Evolutionary conservation across 495 filamentous ascomycete genomes (phyloP), one percentile per base, ranked within the genome.

Genomic region (Cladorrhinum samala): DNA sequence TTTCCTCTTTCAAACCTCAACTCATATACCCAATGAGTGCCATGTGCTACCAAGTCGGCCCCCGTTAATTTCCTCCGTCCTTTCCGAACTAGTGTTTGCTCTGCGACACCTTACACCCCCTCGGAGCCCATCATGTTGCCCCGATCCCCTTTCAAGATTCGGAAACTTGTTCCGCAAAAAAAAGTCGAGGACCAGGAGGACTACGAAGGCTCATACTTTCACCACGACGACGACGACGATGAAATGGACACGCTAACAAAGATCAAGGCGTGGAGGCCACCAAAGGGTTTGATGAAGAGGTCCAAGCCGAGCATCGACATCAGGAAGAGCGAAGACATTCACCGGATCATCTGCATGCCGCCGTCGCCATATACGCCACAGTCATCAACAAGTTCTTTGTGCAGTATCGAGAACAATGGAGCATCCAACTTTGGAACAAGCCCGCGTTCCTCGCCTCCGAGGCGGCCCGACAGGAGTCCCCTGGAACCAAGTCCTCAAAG

Each of bases 351-450:
- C 18, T 52, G 63, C 38, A 54, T 76, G 47, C 74, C 74, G 38
- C 68, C 73, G 11, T 52, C 75, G 13, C 72, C 72, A 40, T 69
- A 73, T 38, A 75, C 70, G 16, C 71, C 72, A 17, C 65, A 70
- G 52, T 74, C 76, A 17, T 79, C 73, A 17, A 63, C 64, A 18
- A 73, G 70, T 50, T 80, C 75, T 62, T 72, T 77, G 58, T 70
- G 64, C 65, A 75, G 66, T 43, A 72, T 56, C 49, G 70, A 33
- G 27, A 33, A 78, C 49, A 54, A 64, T 50, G 59, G 50, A 36
- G 49, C 49, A n/a, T n/a, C n/a, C 14, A 52, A 25, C 39, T 51
- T 58, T 27, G 46, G 20, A 24, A 50, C 54, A 8, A 62, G 56
- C 19, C 62, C 64, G 6, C 46, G 61, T 17, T 49, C 49, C 8